These are phyloP conservation scores for Penicillium cinerascens DNA, from an alignment of 495 filamentous ascomycete species.

Conservation along the genomic window DNA sequence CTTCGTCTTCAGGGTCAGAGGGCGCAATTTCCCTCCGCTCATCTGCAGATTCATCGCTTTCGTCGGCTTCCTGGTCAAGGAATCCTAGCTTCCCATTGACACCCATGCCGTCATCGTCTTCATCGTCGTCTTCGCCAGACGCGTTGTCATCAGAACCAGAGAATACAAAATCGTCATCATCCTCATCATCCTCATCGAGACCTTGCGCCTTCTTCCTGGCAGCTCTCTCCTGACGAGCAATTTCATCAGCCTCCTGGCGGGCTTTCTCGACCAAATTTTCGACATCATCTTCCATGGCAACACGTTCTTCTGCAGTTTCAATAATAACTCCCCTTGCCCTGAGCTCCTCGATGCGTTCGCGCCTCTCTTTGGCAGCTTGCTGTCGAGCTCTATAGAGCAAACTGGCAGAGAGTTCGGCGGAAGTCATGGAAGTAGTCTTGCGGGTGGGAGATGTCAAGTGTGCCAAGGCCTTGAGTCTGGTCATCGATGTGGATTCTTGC, in stretches of 20 bases:
- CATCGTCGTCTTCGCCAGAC: constrained; percentile 27
- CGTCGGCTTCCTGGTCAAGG: constrained; percentile 40
- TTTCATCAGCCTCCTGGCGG: constrained; percentile 71
- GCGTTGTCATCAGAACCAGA: constrained; percentile 54
- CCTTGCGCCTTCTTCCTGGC: constrained; percentile 55
- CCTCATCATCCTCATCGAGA: constrained; percentile 55
- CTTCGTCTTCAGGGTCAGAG: constrained; percentile 19
- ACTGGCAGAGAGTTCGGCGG: constrained; percentile 62
- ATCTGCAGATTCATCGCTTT: constrained; percentile 34
- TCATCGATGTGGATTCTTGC: constrained; percentile 62
- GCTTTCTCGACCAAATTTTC: constrained; percentile 87
- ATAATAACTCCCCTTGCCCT: constrained; percentile 74
- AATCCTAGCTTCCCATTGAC: constrained; percentile 33
- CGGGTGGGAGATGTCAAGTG: constrained; percentile 63
- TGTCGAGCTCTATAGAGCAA: constrained; percentile 67
- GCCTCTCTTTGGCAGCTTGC: constrained; percentile 77
- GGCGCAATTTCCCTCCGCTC: constrained; percentile 14
- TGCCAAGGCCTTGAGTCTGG: constrained; percentile 67
- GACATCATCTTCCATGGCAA: constrained; percentile 72
- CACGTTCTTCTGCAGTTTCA: constrained; percentile 82
- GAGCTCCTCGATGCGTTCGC: constrained; percentile 72
- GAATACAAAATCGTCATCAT: constrained; percentile 53
- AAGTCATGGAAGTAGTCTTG: constrained; percentile 56
- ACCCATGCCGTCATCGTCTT: constrained; percentile 35
- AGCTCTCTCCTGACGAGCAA: constrained; percentile 70